Evolutionary conservation across 2,329 filamentous ascomycete species (phyloP), one percentile per base, ranked within the genome.

Genomic region (Boeremia lycopersici): DNA sequence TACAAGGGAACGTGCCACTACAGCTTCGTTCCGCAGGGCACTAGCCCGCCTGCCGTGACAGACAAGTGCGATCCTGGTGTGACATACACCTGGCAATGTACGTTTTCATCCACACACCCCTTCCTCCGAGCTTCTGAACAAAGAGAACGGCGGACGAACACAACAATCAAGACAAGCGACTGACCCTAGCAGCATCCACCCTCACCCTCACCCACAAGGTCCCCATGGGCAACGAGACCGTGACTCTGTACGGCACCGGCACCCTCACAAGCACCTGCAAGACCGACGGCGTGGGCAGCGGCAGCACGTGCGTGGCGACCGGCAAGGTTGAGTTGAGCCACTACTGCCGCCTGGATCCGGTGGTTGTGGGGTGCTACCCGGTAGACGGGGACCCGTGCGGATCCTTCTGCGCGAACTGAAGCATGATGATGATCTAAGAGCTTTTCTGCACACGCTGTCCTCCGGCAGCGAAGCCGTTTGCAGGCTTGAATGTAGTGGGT

Each of bases 21-120:
- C 38, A 59, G 59, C 29, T 62, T 62, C 15, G 57, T 62, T 2
- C 59, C 53, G 6, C 53, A 61, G 29, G 59, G 56, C 29, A 52
- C 40, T 0, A 51, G 53, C 15, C 34, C 56, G 13, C 56, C 59
- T 4, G 43, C 56, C 11, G 47, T 34, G 36, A 60, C 53, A 5
- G 38, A 56, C 36, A 28, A 29, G 15, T 62, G 57, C 25, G 44
- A 39, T 31, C 7, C 15, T 6, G 57, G 48, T 1, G 17, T 62
- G 31, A 25, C 30, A 17, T 62, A 60, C 17, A 44, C 25, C 7
- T 62, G 57, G 59, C 35, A 61, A 19, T 48, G 56, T 61, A 56
- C 33, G 59, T 56, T 11, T 19, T 10, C 17, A 36, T 36, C 34
- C n/a, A 23, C 34, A 15, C 5, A 38, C 17, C 2, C 15, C 15